These are phyloP conservation scores for Magnusiomyces paraingens DNA, from an alignment of 1,139 yeast genomes.

Conservation along the genomic window DNA sequence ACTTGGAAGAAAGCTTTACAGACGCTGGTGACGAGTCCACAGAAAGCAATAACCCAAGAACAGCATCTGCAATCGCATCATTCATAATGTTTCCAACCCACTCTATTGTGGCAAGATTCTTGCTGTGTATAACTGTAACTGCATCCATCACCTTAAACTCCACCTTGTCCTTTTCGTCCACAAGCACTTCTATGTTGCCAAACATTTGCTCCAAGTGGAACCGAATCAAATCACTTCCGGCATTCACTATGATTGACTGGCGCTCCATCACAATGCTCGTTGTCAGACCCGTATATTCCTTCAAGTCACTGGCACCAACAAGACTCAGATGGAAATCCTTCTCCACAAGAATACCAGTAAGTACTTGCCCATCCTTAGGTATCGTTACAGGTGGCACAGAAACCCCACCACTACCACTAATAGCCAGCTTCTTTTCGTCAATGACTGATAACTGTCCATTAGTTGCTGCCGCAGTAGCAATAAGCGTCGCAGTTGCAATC, in stretches of 20 bases:
- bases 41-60: constrained; percentile 79
- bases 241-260: constrained; percentile 70
- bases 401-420: too few relatives aligned
- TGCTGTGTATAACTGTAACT: constrained; percentile 30
- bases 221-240: constrained; percentile 69
- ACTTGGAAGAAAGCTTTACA: constrained; percentile 68
- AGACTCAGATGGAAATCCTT: constrained; percentile 84
- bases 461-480: constrained; percentile 22
- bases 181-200: constrained; percentile 67
- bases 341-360: constrained; percentile 87
- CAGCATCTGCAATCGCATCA: constrained; percentile 92
- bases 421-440: constrained; percentile 12
- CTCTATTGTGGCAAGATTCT: constrained; percentile 48
- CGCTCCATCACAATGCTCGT: constrained; percentile 81
- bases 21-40: constrained; percentile 95
- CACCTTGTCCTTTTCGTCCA: constrained; percentile 41
- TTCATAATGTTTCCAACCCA: constrained; percentile 91
- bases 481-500: constrained; percentile 45
- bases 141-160: constrained; percentile 46
- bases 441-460: constrained; percentile 14
- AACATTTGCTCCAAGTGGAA: constrained; percentile 97
- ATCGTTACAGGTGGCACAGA: constrained; percentile 13
- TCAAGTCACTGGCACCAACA: constrained; percentile 75
- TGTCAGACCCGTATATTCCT: constrained; percentile 81
- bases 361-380: constrained; percentile 38